phyloP scores from a whole-genome alignment of 371 early-diverging fungal genomes.

The Zychaea mexicana region DNA sequence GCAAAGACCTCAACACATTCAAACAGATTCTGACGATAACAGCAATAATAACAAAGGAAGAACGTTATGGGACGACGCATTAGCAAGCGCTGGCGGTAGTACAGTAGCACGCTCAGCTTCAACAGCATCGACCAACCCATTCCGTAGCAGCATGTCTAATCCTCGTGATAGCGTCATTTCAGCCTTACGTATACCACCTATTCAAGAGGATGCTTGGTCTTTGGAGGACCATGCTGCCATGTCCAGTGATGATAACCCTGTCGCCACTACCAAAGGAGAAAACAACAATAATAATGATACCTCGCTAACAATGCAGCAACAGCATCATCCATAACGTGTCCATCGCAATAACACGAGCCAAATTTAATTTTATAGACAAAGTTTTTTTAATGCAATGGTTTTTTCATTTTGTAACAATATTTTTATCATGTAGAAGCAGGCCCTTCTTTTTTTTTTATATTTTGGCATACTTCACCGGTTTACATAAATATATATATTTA shows the following conservation, averaged over 20 bases:
- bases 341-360: no score
- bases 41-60: neutral
- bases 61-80: constrained; percentile 8
- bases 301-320: neutral
- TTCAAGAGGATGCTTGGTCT: constrained; percentile 11
- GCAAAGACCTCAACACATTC: neutral
- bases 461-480: no score
- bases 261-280: neutral
- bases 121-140: constrained; percentile 1
- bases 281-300: neutral
- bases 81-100: neutral
- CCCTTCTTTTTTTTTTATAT: no score
- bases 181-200: neutral
- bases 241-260: neutral
- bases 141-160: neutral
- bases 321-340: no score
- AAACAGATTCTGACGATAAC: neutral
- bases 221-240: constrained; percentile 5
- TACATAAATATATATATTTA: no score
- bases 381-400: no score
- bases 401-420: no score
- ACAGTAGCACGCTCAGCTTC: neutral
- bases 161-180: constrained; percentile 13
- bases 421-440: no score
- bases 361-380: no score